Evolutionary conservation across 1,284 basidiomycete species (phyloP).

Genomic region (Cryptococcus floricola): DNA sequence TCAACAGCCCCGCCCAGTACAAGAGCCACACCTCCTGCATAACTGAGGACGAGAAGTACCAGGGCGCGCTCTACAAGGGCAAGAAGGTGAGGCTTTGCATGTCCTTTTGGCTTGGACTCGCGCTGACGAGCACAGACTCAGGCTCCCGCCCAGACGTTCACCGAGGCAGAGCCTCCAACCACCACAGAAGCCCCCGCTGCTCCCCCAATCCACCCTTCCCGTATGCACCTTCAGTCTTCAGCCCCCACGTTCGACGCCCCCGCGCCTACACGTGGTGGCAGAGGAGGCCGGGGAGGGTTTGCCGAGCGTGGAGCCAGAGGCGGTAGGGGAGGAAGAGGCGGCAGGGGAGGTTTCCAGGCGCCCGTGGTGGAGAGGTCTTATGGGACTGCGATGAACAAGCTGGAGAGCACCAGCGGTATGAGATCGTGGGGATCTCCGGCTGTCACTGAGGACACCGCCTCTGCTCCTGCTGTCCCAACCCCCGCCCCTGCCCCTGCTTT

Average conservation of each 20-base stretch:
- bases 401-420: conserved; percentile 34
- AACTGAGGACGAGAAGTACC: conserved; percentile 85
- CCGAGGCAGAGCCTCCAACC: conserved; percentile 17
- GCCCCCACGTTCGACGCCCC: background rate
- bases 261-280: conserved; percentile 3
- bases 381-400: conserved; percentile 32
- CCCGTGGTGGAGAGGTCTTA: conserved; percentile 10
- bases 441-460: conserved; percentile 2
- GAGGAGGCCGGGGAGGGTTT: conserved; percentile 6
- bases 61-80: conserved; percentile 77
- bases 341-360: conserved; percentile 10
- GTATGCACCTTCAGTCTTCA: conserved; percentile 7
- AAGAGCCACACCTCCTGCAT: conserved; percentile 80
- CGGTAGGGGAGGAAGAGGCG: conserved; percentile 12
- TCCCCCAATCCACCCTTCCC: conserved; percentile 38
- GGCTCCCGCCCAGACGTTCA: conserved; percentile 5
- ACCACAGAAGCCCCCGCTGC: conserved; percentile 9
- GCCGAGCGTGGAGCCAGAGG: conserved; percentile 6
- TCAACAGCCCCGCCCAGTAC: conserved; percentile 64
- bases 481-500: background rate
- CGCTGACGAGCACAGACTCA: background rate
- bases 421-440: conserved; percentile 40
- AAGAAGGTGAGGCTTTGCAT: conserved; percentile 52
- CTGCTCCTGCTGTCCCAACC: background rate
- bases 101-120: background rate